A percentile compares a stretch with the other conserved stretches of the same genome.
phyloP scores from a whole-genome alignment of 2,329 filamentous ascomycete genomes.

The Colletotrichum kahawae region DNA sequence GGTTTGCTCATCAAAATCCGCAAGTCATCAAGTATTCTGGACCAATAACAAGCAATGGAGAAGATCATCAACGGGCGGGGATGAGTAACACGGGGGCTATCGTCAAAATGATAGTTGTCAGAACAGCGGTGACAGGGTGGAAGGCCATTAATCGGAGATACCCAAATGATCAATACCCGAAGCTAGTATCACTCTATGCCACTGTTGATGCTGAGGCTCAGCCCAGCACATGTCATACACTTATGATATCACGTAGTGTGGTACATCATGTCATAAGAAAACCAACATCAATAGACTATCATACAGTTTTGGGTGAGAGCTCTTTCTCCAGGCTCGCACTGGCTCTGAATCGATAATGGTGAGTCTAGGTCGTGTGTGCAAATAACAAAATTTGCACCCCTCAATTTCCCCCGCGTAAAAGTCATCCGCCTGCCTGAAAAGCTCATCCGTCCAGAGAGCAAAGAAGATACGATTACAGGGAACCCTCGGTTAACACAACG shows the following conservation, averaged over 20 bases:
- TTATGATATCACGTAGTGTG: not conserved
- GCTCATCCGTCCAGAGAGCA: conserved; percentile 20
- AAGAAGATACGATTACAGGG: conserved; percentile 26
- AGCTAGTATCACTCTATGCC: rapidly evolving
- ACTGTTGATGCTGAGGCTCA: rapidly evolving
- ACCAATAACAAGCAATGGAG: not conserved
- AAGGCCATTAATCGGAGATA: too few species aligned
- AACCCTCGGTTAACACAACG: conserved; percentile 19
- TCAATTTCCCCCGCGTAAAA: conserved; percentile 11
- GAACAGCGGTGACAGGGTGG: not conserved
- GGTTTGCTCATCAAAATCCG: not conserved
- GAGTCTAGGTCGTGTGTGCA: conserved; percentile 15
- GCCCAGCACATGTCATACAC: not conserved
- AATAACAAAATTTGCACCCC: conserved; percentile 10
- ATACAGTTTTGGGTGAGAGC: conserved; percentile 17
- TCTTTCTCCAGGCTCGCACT: conserved; percentile 1
- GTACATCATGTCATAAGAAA: not conserved
- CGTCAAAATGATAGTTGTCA: not conserved
- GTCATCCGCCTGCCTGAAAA: conserved; percentile 10
- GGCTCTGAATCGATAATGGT: conserved; percentile 14
- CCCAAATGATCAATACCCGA: not conserved
- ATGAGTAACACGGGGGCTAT: not conserved
- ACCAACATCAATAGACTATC: conserved; percentile 17
- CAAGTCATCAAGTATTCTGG: not conserved
- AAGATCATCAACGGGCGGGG: rapidly evolving